These are phyloP conservation scores for Mycotypha africana DNA, from an alignment of 371 early-diverging fungal species.

Conservation along the genomic window DNA sequence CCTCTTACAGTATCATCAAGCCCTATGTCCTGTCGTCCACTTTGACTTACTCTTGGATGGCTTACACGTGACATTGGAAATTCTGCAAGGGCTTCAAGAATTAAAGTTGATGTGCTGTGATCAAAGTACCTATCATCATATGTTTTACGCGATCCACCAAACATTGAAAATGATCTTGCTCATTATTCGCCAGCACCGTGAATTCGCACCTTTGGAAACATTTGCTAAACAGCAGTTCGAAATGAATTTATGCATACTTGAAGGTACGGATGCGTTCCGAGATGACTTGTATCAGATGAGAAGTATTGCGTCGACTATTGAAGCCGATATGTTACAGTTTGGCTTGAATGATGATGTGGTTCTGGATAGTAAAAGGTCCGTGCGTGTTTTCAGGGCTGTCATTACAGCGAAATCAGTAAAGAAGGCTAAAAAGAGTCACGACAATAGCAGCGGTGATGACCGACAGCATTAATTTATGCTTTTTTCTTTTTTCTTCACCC, in stretches of 20 bases:
- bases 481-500: too few species aligned
- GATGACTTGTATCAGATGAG: conserved; percentile 36
- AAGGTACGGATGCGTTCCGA: conserved; percentile 28
- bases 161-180: conserved; percentile 17
- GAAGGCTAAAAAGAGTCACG: too few species aligned
- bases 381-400: conserved; percentile 3
- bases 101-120: conserved; percentile 32
- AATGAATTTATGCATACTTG: conserved; percentile 25
- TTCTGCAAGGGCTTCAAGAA: conserved; percentile 26
- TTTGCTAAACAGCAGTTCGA: conserved; percentile 26
- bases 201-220: background rate
- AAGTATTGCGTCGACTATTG: conserved; percentile 8
- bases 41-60: conserved; percentile 26
- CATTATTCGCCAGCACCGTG: conserved; percentile 2
- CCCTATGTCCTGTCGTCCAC: too few species aligned
- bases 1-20: conserved; percentile 16
- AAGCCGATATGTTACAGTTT: conserved; percentile 1
- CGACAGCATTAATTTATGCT: too few species aligned
- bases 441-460: too few species aligned
- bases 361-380: background rate
- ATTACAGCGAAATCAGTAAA: background rate
- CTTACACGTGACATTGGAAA: conserved; percentile 21
- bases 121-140: conserved; percentile 45
- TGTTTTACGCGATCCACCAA: conserved; percentile 43
- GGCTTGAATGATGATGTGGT: conserved; percentile 1